Evolutionary conservation across 495 filamentous ascomycete species (phyloP).

Genomic region (Alectoria sarmentosa): DNA sequence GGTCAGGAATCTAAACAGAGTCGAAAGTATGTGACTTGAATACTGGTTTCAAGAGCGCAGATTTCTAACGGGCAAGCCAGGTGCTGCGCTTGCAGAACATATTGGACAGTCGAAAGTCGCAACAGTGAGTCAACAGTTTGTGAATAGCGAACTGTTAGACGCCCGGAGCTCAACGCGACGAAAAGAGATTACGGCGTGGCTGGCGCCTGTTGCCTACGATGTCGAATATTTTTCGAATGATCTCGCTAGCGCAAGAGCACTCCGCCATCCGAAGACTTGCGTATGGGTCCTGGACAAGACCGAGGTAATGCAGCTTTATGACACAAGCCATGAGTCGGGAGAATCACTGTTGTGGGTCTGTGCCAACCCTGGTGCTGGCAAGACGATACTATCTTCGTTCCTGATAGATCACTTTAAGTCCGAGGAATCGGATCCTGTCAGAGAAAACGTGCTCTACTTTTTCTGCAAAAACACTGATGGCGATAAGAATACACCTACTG

Average conservation of each 20-base stretch:
- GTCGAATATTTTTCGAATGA: slow-evolving; percentile 9
- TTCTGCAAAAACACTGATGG: slow-evolving; percentile 11
- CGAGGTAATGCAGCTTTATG: neutral
- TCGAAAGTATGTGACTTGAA: neutral
- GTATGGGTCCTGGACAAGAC: slow-evolving; percentile 8
- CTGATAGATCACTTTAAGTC: slow-evolving; percentile 3
- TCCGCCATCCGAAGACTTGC: slow-evolving; percentile 7
- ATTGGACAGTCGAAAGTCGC: neutral
- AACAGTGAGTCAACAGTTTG: neutral
- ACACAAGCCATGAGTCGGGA: neutral
- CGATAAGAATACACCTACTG: slow-evolving; percentile 5
- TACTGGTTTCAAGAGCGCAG: neutral
- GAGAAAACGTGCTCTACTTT: slow-evolving; percentile 7
- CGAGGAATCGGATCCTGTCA: neutral
- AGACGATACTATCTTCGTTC: slow-evolving; percentile 15
- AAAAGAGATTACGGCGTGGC: slow-evolving; percentile 4
- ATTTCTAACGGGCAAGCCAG: neutral
- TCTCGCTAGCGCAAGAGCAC: neutral
- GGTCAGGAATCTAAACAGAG: neutral
- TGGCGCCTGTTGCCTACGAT: slow-evolving; percentile 8
- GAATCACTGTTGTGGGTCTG: slow-evolving; percentile 5
- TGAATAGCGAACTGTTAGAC: neutral
- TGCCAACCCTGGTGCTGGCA: slow-evolving; percentile 8
- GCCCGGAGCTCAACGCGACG: neutral
- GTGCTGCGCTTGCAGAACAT: slow-evolving; percentile 4